Conservation (phyloP, 306 rosid species). For the Bauhinia variegata region DNA sequence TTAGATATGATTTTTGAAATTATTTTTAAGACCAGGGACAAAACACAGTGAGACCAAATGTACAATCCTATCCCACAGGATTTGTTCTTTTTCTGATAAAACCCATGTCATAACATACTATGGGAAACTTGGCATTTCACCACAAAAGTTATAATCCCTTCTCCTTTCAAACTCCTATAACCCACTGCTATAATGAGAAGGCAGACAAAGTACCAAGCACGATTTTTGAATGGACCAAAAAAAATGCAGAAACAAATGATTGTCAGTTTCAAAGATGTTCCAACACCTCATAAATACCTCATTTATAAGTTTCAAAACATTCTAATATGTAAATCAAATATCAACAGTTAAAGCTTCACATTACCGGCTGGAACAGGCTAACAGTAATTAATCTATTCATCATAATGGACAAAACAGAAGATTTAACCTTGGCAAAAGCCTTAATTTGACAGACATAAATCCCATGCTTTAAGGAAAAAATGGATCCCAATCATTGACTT, state of each 20-base stretch:
- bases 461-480: constrained; percentile 26
- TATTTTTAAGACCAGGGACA: no score
- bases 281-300: no score
- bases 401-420: constrained; percentile 15
- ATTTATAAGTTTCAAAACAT: constrained; percentile 2
- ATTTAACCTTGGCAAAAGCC: constrained; percentile 19
- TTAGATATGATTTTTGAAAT: no score
- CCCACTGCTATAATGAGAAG: not conserved
- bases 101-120: not conserved
- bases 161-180: not conserved
- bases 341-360: not conserved
- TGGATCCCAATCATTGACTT: constrained; percentile 15
- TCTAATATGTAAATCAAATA: constrained; percentile 17
- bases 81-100: no score
- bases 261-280: no score
- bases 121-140: constrained; percentile 1
- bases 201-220: not conserved
- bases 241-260: constrained; percentile 11
- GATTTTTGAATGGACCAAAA: not conserved
- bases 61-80: not conserved
- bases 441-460: constrained; percentile 13
- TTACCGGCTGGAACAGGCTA: not conserved
- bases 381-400: not conserved
- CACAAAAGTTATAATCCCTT: not conserved
- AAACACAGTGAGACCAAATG: no score